These are phyloP conservation scores for Yarrowia bubula DNA, from an alignment of 805 yeast species.

Conservation along the genomic window DNA sequence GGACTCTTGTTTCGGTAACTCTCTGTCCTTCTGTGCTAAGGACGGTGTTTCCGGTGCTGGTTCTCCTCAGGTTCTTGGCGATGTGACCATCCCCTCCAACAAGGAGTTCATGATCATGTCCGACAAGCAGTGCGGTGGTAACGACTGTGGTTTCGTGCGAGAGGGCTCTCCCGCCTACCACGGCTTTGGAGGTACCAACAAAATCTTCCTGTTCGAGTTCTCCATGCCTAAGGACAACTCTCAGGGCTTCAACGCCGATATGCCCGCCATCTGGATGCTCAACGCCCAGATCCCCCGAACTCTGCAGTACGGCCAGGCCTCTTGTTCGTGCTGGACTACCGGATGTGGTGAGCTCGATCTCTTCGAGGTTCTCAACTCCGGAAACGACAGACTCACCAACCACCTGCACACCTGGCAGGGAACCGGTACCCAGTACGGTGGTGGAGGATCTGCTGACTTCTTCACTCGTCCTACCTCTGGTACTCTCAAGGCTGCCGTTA, in stretches of 20 bases:
- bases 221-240: constrained; percentile 75
- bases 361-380: constrained; percentile 80
- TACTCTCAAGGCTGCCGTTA: constrained; percentile 84
- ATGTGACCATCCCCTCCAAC: constrained; percentile 68
- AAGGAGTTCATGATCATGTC: constrained; percentile 82
- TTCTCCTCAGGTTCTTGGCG: constrained; percentile 63
- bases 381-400: constrained; percentile 57
- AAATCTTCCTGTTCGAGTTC: constrained; percentile 91
- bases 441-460: constrained; percentile 87
- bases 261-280: constrained; percentile 98
- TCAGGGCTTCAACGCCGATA: constrained; percentile 65
- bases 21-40: constrained; percentile 76
- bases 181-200: constrained; percentile 81
- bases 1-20: constrained; percentile 85
- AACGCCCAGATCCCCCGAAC: constrained; percentile 97
- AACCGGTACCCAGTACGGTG: constrained; percentile 66
- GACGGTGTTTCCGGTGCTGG: constrained; percentile 76
- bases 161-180: constrained; percentile 86
- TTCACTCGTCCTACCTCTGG: constrained; percentile 77
- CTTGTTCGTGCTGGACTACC: constrained; percentile 93
- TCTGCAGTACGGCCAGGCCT: constrained; percentile 78
- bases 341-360: constrained; percentile 98
- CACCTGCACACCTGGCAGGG: constrained; percentile 28
- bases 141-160: constrained; percentile 82
- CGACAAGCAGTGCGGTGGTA: constrained; percentile 42